phyloP scores from a whole-genome alignment of 2,329 filamentous ascomycete genomes.

The Fusarium succisae region DNA sequence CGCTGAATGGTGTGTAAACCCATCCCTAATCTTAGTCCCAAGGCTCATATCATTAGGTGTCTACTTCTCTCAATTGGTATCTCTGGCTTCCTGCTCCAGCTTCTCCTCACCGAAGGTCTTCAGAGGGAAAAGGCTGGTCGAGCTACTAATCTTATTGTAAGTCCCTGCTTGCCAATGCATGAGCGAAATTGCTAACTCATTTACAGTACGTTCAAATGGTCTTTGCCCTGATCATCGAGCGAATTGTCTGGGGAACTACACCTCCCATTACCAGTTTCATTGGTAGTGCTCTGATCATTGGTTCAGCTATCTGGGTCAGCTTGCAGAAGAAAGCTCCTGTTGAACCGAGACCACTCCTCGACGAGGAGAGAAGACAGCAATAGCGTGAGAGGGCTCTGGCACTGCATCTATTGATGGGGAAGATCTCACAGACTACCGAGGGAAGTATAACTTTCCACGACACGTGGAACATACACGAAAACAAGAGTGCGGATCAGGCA shows the following conservation, averaged over 20 bases:
- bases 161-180: rapidly evolving
- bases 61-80: constrained; percentile 70
- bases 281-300: constrained; percentile 53
- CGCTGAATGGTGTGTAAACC: constrained; percentile 40
- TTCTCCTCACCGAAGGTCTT: constrained; percentile 77
- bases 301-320: constrained; percentile 54
- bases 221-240: constrained; percentile 51
- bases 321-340: constrained; percentile 51
- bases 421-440: too few species aligned
- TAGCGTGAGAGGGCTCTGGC: rapidly evolving
- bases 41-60: constrained; percentile 53
- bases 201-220: constrained; percentile 47
- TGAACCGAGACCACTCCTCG: constrained; percentile 32
- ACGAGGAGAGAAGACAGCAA: constrained; percentile 49
- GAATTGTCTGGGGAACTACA: constrained; percentile 55
- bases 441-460: not conserved
- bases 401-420: rapidly evolving
- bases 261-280: constrained; percentile 51
- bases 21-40: rapidly evolving
- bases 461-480: not conserved
- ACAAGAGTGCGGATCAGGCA: not conserved
- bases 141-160: constrained; percentile 47
- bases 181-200: not conserved
- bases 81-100: constrained; percentile 82
- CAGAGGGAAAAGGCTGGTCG: constrained; percentile 68